Percentiles rank a stretch among this genome's conserved stretches.
phyloP scores from a whole-genome alignment of 441 rosid genomes.

The Macaranga tanarius region DNA sequence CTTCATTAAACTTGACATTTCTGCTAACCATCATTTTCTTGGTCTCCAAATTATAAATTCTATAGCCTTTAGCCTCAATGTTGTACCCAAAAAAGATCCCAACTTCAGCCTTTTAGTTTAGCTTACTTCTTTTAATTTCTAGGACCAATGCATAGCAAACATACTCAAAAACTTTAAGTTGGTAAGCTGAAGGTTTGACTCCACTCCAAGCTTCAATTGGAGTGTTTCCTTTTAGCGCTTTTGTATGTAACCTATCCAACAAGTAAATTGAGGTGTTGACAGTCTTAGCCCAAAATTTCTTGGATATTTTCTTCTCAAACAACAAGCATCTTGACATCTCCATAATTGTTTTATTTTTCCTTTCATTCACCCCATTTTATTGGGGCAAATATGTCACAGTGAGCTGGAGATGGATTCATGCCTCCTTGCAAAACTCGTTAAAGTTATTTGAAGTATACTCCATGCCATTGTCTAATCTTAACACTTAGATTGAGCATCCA shows the following conservation, averaged over 20 bases:
- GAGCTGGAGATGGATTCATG: background rate
- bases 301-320: too few species aligned
- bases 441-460: background rate
- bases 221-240: too few species aligned
- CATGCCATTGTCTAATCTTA: background rate
- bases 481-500: background rate
- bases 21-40: background rate
- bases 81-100: background rate
- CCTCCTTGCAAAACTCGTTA: background rate
- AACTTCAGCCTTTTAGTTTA: background rate
- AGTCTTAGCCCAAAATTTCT: too few species aligned
- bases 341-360: too few species aligned
- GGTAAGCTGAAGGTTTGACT: too few species aligned
- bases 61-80: background rate
- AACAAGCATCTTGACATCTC: too few species aligned
- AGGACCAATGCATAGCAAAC: too few species aligned
- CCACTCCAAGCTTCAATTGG: too few species aligned
- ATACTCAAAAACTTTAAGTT: too few species aligned
- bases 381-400: background rate
- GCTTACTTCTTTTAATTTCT: conserved; percentile 3
- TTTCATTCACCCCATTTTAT: too few species aligned
- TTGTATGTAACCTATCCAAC: too few species aligned
- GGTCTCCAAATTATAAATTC: background rate
- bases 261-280: too few species aligned
- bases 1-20: background rate